Base-by-base conservation (phyloP, 441 rosid genomes). In the Populus tomentosa region DNA sequence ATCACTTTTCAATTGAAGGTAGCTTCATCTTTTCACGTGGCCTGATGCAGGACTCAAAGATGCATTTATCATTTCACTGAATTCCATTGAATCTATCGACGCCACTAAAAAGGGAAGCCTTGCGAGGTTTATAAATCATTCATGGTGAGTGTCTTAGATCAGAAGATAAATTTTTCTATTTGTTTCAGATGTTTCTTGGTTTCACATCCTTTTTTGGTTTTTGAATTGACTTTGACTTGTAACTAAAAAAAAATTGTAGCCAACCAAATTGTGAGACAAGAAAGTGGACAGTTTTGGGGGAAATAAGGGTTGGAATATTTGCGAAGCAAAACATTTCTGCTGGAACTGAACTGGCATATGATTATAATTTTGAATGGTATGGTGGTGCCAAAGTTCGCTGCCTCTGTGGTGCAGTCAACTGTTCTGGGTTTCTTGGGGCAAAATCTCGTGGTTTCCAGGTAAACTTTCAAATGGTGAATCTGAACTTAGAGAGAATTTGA, bases 381-480 rank as follows among this genome's bases (percentile, higher is more conserved):
- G 99, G 99, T 67, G 99, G 99, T 72, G 87, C 94, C 72, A 95
- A 95, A 85, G 97, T 95, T 70, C 99, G 98, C 38, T 95, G 98
- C 86, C 94, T 88, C 20, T 95, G 99, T 84, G 95, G 98, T 81
- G 95, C 98, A 66, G 79, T 81, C 75, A 82, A 83, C 70, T 95
- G 99, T 78, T 91, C 97, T 82, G 99, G 95, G 40, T 95, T 94
- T 83, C 93, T 95, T 75, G 98, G 98, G 82, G 99, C 99, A 28
- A 95, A 94, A 85, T 95, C 98, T 79, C 97, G 95, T 79, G 97
- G 99, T 82, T 94, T 95, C 86, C 98, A 90, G 99, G 99, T 88
- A 85, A 81, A 75, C 53, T 46, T 10, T 36, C 9, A 67, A 74
- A 42, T 14, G 65, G 9, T 38, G 23, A 13, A 61, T 78, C 75